Evolutionary conservation across 345 rosid genomes (phyloP).

Genomic region (Kernera saxatilis): DNA sequence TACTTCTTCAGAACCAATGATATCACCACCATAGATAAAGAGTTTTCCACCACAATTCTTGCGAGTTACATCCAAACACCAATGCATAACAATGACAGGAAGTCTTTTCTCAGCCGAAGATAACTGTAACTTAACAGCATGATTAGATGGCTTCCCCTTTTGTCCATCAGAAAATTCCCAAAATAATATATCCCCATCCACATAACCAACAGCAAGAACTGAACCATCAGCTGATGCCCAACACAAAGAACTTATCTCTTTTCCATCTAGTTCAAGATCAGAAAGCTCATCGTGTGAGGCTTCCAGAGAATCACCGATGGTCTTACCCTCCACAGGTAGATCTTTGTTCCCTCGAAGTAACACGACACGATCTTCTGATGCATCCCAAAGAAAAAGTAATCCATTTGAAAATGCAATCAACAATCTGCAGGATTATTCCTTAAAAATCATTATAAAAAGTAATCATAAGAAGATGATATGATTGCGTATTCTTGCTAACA

Average conservation of each 20-base stretch:
- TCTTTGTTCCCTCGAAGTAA: constrained; percentile 63
- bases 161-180: constrained; percentile 57
- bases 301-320: constrained; percentile 34
- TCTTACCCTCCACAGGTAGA: constrained; percentile 48
- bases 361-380: constrained; percentile 52
- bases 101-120: constrained; percentile 68
- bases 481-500: background rate
- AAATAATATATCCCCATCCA: constrained; percentile 80
- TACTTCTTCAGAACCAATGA: constrained; percentile 81
- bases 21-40: constrained; percentile 82
- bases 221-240: constrained; percentile 87
- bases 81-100: constrained; percentile 72
- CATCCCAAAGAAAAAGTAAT: constrained; percentile 79
- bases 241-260: constrained; percentile 82
- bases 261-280: constrained; percentile 43
- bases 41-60: constrained; percentile 53
- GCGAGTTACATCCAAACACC: constrained; percentile 46
- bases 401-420: constrained; percentile 77
- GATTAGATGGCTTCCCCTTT: constrained; percentile 37
- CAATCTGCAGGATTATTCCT: constrained; percentile 49
- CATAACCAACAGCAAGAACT: constrained; percentile 79
- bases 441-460: background rate
- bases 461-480: background rate
- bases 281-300: constrained; percentile 32
- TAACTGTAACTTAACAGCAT: constrained; percentile 62